phyloP scores from a whole-genome alignment of 768 basidiomycete species.

The Leccinum ochraceum region DNA sequence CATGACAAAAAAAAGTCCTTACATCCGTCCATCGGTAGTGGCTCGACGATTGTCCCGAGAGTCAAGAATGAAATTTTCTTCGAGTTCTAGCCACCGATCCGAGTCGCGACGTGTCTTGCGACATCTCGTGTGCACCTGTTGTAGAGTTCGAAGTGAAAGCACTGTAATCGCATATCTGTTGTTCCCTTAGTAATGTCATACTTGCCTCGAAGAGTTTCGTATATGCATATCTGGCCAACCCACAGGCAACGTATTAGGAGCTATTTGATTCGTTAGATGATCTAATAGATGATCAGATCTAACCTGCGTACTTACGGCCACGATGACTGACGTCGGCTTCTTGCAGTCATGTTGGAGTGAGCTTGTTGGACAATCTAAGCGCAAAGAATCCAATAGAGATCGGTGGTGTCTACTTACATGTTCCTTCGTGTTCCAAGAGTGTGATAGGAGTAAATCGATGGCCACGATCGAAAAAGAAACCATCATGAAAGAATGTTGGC shows the following conservation, averaged over 20 bases:
- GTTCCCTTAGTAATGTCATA: neutral
- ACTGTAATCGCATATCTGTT: neutral
- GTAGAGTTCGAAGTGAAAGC: neutral
- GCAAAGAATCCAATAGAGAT: neutral
- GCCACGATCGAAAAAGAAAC: neutral
- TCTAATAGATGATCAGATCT: neutral
- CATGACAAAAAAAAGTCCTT: too few species aligned
- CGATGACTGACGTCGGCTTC: neutral
- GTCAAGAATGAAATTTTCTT: neutral
- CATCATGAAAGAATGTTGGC: neutral
- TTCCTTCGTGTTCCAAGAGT: neutral
- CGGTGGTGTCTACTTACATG: neutral
- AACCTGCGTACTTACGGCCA: neutral
- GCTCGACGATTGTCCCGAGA: neutral
- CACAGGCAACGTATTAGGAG: neutral
- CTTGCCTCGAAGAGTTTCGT: neutral
- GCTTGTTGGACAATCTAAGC: neutral
- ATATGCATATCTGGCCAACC: neutral
- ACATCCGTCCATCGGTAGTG: neutral
- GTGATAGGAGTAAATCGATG: neutral
- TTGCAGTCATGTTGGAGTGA: neutral
- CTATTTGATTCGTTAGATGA: neutral
- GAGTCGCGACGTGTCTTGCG: neutral
- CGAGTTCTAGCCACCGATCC: neutral
- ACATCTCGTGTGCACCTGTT: neutral